Conservation (phyloP, 176 grass and related monocot genomes). For the Zizania latifolia region DNA sequence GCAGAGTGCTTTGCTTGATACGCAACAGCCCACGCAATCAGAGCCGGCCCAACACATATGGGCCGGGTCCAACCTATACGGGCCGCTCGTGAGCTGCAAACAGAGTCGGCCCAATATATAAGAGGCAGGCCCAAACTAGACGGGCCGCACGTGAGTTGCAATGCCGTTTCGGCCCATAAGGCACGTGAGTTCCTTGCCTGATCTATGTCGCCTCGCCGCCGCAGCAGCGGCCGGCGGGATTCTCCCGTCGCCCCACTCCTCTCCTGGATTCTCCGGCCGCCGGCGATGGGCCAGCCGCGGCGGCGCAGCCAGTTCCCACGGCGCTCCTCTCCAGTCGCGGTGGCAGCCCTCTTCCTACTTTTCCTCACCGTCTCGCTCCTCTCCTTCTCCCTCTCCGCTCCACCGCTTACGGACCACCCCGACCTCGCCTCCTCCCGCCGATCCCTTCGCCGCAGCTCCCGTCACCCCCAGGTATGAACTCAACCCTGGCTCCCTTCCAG, state of each 20-base stretch:
- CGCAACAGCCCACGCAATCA: no score
- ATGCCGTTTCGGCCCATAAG: no score
- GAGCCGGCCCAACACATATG: no score
- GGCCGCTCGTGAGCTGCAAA: no score
- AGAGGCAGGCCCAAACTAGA: no score
- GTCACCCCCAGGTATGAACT: conserved; percentile 1
- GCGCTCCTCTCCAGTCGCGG: conserved; percentile 34
- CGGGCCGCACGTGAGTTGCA: no score
- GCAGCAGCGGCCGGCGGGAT: background rate
- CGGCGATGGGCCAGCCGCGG: conserved; percentile 49
- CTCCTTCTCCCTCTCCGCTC: conserved; percentile 48
- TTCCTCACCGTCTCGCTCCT: conserved; percentile 41
- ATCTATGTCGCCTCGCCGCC: conserved; percentile 14
- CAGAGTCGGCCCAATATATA: no score
- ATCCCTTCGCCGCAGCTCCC: conserved; percentile 22
- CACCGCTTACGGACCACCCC: conserved; percentile 47
- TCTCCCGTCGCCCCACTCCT: background rate
- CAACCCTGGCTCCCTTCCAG: background rate
- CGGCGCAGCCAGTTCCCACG: conserved; percentile 45
- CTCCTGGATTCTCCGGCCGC: background rate
- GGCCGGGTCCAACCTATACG: no score
- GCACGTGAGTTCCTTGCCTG: no score
- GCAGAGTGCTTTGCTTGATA: no score
- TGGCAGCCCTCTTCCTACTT: conserved; percentile 39
- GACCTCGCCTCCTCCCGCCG: conserved; percentile 13